Evolutionary conservation across 2,329 filamentous ascomycete species (phyloP).

Genomic region (Periconia digitata): DNA sequence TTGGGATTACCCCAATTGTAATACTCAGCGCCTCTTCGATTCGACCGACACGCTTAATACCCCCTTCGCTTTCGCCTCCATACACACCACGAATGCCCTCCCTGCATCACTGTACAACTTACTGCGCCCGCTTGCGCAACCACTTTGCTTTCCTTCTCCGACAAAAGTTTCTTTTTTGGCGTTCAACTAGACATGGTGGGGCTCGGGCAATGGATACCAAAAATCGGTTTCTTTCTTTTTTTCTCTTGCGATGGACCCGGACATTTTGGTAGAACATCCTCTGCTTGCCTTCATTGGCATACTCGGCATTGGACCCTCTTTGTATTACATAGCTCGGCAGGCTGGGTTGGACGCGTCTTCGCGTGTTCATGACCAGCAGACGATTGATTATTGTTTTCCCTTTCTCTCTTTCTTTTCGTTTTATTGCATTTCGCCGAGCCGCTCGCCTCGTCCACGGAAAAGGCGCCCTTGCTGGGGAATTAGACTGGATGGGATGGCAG

Average conservation of each 20-base stretch:
- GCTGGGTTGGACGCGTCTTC: constrained; percentile 26
- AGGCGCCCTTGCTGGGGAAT: constrained; percentile 23
- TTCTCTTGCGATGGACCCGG: constrained; percentile 19
- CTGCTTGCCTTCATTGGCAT: constrained; percentile 36
- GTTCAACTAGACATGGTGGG: constrained; percentile 43
- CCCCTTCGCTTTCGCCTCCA: constrained; percentile 29
- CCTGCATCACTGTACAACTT: constrained; percentile 28
- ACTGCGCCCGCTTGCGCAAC: constrained; percentile 24
- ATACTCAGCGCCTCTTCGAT: constrained; percentile 39
- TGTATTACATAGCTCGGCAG: constrained; percentile 36
- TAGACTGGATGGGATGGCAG: constrained; percentile 29
- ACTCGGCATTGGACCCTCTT: constrained; percentile 32
- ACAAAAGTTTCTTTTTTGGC: constrained; percentile 39
- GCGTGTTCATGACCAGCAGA: constrained; percentile 29
- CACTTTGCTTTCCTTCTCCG: constrained; percentile 41
- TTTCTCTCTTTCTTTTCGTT: neutral
- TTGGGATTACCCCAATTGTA: constrained; percentile 39
- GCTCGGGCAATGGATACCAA: constrained; percentile 46
- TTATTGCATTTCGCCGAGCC: constrained; percentile 30
- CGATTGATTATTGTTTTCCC: constrained; percentile 18
- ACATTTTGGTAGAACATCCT: constrained; percentile 38
- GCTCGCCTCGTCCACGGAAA: constrained; percentile 32
- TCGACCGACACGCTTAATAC: constrained; percentile 42
- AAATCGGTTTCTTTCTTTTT: constrained; percentile 33
- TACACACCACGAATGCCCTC: constrained; percentile 25